Evolutionary conservation across 2,329 filamentous ascomycete species (phyloP), one percentile per base, ranked within the genome.

Genomic region (Fusarium pseudoanthophilum): DNA sequence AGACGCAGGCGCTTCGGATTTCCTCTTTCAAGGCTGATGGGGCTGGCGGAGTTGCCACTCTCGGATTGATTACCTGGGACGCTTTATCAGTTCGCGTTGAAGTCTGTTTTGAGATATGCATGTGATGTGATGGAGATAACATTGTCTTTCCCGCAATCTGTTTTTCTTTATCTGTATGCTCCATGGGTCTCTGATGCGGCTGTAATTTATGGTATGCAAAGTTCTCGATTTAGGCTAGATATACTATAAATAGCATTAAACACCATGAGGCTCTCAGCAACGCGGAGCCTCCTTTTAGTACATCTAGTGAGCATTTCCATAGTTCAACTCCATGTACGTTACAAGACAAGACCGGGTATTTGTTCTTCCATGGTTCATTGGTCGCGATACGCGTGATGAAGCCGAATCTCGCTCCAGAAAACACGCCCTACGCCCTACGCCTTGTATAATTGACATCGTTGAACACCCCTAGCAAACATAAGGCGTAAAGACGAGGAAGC

Each of bases 41-140:
- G 63, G 43, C 65, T 56, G n/a, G 51, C 48, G 37, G 46, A 74
- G 63, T 61, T 72, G 40, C 71, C 67, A 52, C 58, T 63, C 63
- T 60, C 37, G 57, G 63, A 30, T 46, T 64, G 18, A 16, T 34
- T 57, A 42, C 24, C 28, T 34, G 30, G 26, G 14, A 1, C 4
- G 26, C 20, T 37, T 52, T 57, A 34, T 36, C 7, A 13, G 26
- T 26, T 60, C 64, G 57, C 36, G 37, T 46, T 43, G 56, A 6
- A n/a, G 32, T 24, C 43, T 34, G 7, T 32, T 53, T 36, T 7
- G 11, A 39, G 30, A 40, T 49, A 26, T 37, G 36, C n/a, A 37
- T 53, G 11, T 30, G 9, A 16, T 8, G 9, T 30, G 7, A 20
- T 26, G 3, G n/a, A 28, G 51, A 10, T 39, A 28, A 5, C 14